phyloP scores from a whole-genome alignment of 176 grass and related monocot species.

The Pontederia paniculata region DNA sequence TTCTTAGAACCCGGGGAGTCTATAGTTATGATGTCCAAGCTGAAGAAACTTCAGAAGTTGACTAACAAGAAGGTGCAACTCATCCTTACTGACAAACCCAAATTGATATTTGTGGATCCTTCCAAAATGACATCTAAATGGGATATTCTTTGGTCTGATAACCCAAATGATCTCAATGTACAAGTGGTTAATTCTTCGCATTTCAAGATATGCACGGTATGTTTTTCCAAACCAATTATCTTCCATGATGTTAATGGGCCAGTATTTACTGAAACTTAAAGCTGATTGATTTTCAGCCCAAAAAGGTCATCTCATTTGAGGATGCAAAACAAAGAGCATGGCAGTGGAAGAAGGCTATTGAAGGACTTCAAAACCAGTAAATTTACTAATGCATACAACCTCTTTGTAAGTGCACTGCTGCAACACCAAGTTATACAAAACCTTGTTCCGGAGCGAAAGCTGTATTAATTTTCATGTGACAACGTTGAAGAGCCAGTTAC shows the following conservation, averaged over 20 bases:
- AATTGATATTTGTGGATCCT: conserved; percentile 82
- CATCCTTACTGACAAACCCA: conserved; percentile 89
- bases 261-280: background rate
- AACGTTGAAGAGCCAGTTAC: too few species aligned
- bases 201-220: conserved; percentile 89
- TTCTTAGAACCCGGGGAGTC: conserved; percentile 76
- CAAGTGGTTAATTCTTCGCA: conserved; percentile 71
- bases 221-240: background rate
- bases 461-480: too few species aligned
- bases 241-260: too few species aligned
- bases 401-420: too few species aligned
- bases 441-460: too few species aligned
- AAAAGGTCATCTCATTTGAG: conserved; percentile 85
- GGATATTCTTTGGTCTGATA: conserved; percentile 75
- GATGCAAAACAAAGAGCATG: conserved; percentile 77
- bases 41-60: conserved; percentile 96
- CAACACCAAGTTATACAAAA: too few species aligned
- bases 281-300: conserved; percentile 41
- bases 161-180: conserved; percentile 57
- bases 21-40: conserved; percentile 86
- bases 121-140: conserved; percentile 79
- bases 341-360: conserved; percentile 96
- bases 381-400: background rate
- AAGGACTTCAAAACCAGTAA: conserved; percentile 59
- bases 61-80: conserved; percentile 93